Evolutionary conservation across 768 basidiomycete species (phyloP).

Genomic region (Mycena metata): DNA sequence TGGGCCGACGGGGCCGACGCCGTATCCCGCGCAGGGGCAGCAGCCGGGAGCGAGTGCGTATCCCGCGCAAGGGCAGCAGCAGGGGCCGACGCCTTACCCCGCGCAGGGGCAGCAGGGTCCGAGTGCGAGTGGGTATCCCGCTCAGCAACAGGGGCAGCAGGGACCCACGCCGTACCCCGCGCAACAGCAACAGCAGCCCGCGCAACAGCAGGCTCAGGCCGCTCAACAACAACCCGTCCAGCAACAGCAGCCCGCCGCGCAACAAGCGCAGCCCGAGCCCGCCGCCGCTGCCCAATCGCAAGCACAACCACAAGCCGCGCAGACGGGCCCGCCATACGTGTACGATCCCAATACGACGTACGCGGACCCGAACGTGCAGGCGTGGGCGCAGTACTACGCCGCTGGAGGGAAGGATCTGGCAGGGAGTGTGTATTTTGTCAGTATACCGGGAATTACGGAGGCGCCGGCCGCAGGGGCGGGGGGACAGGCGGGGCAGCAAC

Average conservation of each 20-base stretch:
- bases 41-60: not conserved
- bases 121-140: conserved; percentile 53
- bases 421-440: conserved; percentile 85
- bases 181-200: conserved; percentile 27
- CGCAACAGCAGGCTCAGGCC: conserved; percentile 15
- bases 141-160: conserved; percentile 46
- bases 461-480: conserved; percentile 39
- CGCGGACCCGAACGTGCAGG: conserved; percentile 84
- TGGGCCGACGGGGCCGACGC: conserved; percentile 14
- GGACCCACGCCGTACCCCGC: conserved; percentile 43
- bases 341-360: conserved; percentile 80
- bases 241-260: conserved; percentile 22
- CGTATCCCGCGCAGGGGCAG: conserved; percentile 24
- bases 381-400: conserved; percentile 90
- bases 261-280: conserved; percentile 45
- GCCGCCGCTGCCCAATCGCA: conserved; percentile 35
- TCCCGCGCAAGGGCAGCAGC: conserved; percentile 43
- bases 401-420: conserved; percentile 81
- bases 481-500: conserved; percentile 24
- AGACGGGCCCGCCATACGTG: conserved; percentile 60
- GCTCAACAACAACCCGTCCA: conserved; percentile 23
- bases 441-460: conserved; percentile 80
- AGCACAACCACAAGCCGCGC: conserved; percentile 28
- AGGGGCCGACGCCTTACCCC: conserved; percentile 45
- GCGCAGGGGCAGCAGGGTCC: not conserved